phyloP scores from a whole-genome alignment of 257 asterid genomes.

The Apocynum venetum region DNA sequence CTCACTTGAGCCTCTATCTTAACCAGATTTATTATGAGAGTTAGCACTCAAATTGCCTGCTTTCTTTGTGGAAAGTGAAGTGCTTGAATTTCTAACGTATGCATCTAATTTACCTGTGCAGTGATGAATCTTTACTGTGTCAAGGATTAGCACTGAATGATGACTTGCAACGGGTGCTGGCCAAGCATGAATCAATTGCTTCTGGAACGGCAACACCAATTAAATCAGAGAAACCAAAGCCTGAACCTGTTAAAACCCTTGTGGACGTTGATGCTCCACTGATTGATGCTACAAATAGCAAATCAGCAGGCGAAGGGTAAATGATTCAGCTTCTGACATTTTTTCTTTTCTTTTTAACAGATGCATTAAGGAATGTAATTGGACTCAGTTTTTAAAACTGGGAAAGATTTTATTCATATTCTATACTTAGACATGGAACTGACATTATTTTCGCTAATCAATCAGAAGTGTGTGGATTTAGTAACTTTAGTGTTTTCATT shows the following conservation, averaged over 20 bases:
- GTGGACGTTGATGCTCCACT: constrained; percentile 68
- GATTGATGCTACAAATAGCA: constrained; percentile 72
- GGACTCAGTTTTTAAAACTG: not conserved
- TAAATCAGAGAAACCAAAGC: constrained; percentile 48
- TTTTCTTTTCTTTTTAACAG: constrained; percentile 5
- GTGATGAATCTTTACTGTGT: constrained; percentile 89
- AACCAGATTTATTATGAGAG: not conserved
- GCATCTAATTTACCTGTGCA: constrained; percentile 22
- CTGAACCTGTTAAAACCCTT: constrained; percentile 53
- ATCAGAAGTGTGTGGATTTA: not conserved
- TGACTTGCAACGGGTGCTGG: constrained; percentile 86
- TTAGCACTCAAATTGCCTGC: not conserved
- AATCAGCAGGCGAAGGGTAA: constrained; percentile 59
- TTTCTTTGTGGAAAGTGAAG: not conserved
- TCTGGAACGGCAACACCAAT: constrained; percentile 63
- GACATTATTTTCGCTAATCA: not conserved
- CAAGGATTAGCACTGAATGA: constrained; percentile 93
- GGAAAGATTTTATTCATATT: not conserved
- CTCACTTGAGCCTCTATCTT: not conserved
- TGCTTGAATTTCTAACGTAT: not conserved
- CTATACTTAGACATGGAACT: not conserved
- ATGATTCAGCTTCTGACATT: constrained; percentile 16
- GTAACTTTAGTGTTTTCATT: not conserved
- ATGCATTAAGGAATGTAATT: constrained; percentile 1
- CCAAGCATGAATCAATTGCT: constrained; percentile 82